phyloP scores from a whole-genome alignment of 495 filamentous ascomycete species.

The Tuber umbilicatum region DNA sequence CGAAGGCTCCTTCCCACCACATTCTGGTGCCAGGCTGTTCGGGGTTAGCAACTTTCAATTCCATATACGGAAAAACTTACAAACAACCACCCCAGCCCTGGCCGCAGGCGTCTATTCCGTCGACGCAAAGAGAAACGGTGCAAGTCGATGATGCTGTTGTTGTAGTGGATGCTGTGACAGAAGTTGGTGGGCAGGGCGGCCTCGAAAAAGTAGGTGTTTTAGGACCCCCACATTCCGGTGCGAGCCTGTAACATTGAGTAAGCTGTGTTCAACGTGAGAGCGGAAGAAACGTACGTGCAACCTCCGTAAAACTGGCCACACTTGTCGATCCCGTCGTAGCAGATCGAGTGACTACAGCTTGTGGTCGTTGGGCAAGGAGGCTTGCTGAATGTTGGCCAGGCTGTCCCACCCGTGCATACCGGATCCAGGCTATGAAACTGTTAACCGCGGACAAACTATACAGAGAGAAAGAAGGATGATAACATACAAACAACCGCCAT shows the following conservation, averaged over 20 bases:
- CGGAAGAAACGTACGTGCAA: conserved; percentile 15
- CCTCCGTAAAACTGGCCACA: conserved; percentile 27
- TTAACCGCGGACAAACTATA: not conserved
- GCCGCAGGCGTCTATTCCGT: conserved; percentile 12
- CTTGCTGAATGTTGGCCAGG: conserved; percentile 19
- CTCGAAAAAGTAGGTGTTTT: not conserved
- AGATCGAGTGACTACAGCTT: not conserved
- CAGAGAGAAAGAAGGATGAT: not conserved
- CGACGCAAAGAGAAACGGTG: conserved; percentile 9
- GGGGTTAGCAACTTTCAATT: not conserved
- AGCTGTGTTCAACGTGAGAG: not conserved
- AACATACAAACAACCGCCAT: conserved; percentile 20
- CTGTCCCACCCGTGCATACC: conserved; percentile 23
- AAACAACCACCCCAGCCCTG: conserved; percentile 11
- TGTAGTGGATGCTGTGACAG: not conserved
- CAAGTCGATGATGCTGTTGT: not conserved
- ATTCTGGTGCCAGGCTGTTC: conserved; percentile 1
- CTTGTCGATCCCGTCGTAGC: conserved; percentile 21
- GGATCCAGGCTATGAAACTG: conserved; percentile 18
- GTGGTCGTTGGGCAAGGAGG: conserved; percentile 17
- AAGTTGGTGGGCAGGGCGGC: not conserved
- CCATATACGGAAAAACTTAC: not conserved
- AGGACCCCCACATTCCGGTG: not conserved
- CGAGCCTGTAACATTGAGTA: not conserved
- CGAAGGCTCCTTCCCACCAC: not conserved